A percentile compares a stretch with the other conserved stretches of the same genome.
Conservation (phyloP, 108 stramenopile species). For the Discostella stelligeroides region DNA sequence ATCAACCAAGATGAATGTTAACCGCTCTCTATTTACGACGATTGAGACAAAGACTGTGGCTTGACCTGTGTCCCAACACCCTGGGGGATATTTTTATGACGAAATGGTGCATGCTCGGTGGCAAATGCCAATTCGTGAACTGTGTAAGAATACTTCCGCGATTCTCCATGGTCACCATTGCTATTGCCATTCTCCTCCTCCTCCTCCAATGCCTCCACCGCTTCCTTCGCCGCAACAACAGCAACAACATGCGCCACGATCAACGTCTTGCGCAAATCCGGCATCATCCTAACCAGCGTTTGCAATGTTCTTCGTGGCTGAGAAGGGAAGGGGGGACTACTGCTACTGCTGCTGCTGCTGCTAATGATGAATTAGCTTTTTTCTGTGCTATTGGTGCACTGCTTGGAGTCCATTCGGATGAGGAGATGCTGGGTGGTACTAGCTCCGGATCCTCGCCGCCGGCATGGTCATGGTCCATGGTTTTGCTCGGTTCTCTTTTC, state of each 20-base stretch:
- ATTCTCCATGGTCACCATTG: constrained; percentile 4
- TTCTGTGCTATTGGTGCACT: no score
- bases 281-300: constrained; percentile 80
- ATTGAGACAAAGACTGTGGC: background rate
- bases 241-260: constrained; percentile 61
- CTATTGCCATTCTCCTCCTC: constrained; percentile 11
- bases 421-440: no score
- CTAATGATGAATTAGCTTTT: no score
- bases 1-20: no score
- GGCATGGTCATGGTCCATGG: no score
- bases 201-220: constrained; percentile 10
- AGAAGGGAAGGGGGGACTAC: background rate
- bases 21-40: background rate
- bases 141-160: constrained; percentile 3
- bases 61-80: constrained; percentile 72
- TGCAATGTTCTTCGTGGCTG: constrained; percentile 63
- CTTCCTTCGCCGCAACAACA: constrained; percentile 1
- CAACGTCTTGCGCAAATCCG: constrained; percentile 81
- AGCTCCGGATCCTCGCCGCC: no score
- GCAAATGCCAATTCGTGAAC: constrained; percentile 83
- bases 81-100: constrained; percentile 60
- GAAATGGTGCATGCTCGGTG: constrained; percentile 90
- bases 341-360: background rate
- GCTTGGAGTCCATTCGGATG: no score
- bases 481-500: no score